Evolutionary conservation across 176 grass and related monocot species (phyloP).

Genomic region (Oryza officinalis): DNA sequence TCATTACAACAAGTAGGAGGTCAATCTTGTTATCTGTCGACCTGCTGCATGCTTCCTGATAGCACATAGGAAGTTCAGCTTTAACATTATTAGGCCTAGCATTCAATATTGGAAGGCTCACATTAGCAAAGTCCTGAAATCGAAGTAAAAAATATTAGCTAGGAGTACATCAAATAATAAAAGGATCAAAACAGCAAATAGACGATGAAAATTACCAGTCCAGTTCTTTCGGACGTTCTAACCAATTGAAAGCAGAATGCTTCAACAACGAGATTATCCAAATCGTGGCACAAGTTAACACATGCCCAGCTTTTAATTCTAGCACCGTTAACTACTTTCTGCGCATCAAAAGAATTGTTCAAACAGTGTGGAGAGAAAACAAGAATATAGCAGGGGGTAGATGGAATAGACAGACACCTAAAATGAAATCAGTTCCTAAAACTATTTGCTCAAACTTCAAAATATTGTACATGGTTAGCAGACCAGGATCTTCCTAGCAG

Average conservation of each 20-base stretch:
- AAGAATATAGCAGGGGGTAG: not conserved
- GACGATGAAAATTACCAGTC: constrained; percentile 33
- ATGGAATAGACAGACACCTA: not conserved
- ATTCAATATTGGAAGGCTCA: constrained; percentile 17
- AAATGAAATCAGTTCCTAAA: not conserved
- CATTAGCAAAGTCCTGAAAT: constrained; percentile 21
- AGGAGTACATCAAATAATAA: not conserved
- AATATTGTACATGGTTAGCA: not conserved
- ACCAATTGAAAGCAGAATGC: constrained; percentile 2
- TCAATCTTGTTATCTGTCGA: constrained; percentile 36
- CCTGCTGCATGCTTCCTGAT: not conserved
- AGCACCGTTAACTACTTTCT: constrained; percentile 47
- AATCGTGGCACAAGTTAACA: constrained; percentile 20
- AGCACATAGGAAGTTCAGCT: not conserved
- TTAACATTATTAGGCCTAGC: constrained; percentile 25
- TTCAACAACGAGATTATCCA: fast-evolving
- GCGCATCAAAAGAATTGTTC: constrained; percentile 20
- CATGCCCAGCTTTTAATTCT: constrained; percentile 27
- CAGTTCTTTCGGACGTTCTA: not conserved
- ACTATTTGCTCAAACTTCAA: not conserved
- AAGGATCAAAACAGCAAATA: not conserved
- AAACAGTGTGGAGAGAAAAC: not conserved
- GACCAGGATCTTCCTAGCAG: not conserved
- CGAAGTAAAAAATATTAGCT: not conserved
- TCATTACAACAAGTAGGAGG: constrained; percentile 58